Evolutionary conservation across 2,329 filamentous ascomycete species (phyloP).

Genomic region (Pseudogymnoascus sp.): DNA sequence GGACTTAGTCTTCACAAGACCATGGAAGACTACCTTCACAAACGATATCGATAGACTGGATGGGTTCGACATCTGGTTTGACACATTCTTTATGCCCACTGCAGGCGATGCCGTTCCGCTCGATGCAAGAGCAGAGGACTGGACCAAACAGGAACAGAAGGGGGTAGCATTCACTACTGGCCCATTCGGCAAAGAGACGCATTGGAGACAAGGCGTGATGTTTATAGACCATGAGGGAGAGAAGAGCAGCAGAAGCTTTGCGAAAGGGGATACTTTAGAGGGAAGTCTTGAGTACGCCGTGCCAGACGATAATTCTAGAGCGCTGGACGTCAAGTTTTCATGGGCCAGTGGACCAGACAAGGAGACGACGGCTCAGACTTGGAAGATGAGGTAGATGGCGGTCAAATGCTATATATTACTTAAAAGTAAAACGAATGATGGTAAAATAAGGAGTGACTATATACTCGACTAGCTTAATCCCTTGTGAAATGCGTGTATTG

Average conservation of each 20-base stretch:
- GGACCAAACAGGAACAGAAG: conserved; percentile 46
- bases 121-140: conserved; percentile 51
- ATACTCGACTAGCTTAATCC: not conserved
- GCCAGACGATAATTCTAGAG: conserved; percentile 59
- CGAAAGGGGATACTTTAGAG: conserved; percentile 45
- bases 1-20: conserved; percentile 67
- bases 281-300: conserved; percentile 66
- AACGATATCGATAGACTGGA: conserved; percentile 63
- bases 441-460: not conserved
- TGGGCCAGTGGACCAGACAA: conserved; percentile 38
- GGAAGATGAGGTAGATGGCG: conserved; percentile 26
- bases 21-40: conserved; percentile 54
- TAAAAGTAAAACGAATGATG: not conserved
- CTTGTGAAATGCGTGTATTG: not conserved
- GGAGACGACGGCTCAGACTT: conserved; percentile 20
- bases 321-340: conserved; percentile 53
- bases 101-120: conserved; percentile 39
- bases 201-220: conserved; percentile 82
- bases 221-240: conserved; percentile 50
- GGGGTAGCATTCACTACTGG: conserved; percentile 84
- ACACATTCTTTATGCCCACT: conserved; percentile 75
- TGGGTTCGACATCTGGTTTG: conserved; percentile 87
- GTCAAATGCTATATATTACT: not conserved
- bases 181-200: conserved; percentile 65
- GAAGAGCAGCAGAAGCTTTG: conserved; percentile 37